Evolutionary conservation across 495 filamentous ascomycete species (phyloP), one percentile per base, ranked within the genome.

Genomic region (Penicillium angulare): DNA sequence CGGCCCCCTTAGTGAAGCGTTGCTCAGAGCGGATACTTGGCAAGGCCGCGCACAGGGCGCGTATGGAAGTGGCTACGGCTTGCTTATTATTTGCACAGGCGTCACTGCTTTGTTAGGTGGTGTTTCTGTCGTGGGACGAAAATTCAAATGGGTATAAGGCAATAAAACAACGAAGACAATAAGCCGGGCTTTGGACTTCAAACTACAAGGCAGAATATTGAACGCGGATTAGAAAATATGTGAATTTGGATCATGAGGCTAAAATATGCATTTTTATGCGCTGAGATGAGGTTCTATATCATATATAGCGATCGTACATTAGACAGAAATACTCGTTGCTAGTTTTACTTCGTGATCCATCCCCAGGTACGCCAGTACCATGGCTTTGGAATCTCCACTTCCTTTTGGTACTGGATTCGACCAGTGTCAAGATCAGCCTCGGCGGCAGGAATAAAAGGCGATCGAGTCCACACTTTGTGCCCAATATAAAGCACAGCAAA

Each of bases 401-500:
- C 56, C 55, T 68, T 69, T 42, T 56, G 53, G 23, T 64, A 71
- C 27, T 67, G 59, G 24, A 66, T 29, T 13, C 64, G 57, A n/a
- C 74, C 74, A 13, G 69, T 70, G 35, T 65, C 60, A 17, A 77
- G 48, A 65, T 77, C 74, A 3, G 67, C 74, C 46, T 76, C 68
- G 42, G 50, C 40, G 0, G 59, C 9, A 10, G 43, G 41, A 22
- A 73, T 61, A 45, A 74, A 68, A 7, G 51, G 41, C 1, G 69
- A 60, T 29, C 67, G 51, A 36, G 57, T 60, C 38, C 69, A 50
- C 2, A 77, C 13, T 60, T 84, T 84, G 62, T 82, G 79, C 1
- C 72, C 76, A 0, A 72, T 18, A 42, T 73, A 80, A n/a, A 82
- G 55, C 5, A 75, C 61, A n/a, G 68, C 50, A 32, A 80, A 83